Evolutionary conservation across 495 filamentous ascomycete species (phyloP).

Genomic region (Tuber melanosporum): DNA sequence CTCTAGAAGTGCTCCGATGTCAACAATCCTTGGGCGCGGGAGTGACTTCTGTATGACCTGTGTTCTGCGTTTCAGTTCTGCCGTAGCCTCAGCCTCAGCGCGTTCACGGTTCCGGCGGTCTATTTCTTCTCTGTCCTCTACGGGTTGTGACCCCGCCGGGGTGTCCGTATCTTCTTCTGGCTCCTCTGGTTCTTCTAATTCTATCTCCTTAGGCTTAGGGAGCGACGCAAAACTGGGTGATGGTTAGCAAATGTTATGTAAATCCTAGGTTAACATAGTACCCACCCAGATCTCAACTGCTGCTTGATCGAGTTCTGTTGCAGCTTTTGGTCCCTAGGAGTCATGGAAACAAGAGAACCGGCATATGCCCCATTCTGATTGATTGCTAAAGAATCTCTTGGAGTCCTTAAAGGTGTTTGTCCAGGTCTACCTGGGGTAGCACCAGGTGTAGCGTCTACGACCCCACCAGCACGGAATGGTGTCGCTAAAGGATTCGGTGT

Average conservation of each 20-base stretch:
- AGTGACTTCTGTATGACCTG: constrained; percentile 81
- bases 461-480: constrained; percentile 66
- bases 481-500: constrained; percentile 96
- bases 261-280: constrained; percentile 71
- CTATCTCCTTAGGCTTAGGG: constrained; percentile 83
- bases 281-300: constrained; percentile 56
- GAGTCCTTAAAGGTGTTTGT: constrained; percentile 84
- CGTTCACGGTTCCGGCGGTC: constrained; percentile 65
- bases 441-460: constrained; percentile 66
- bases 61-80: constrained; percentile 75
- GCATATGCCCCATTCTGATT: constrained; percentile 59
- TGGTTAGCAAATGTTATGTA: constrained; percentile 69
- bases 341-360: constrained; percentile 64
- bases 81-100: constrained; percentile 61
- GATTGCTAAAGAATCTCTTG: constrained; percentile 79
- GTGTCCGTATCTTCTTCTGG: constrained; percentile 50
- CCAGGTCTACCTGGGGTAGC: constrained; percentile 82
- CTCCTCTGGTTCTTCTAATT: constrained; percentile 86
- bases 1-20: constrained; percentile 59
- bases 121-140: constrained; percentile 78
- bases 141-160: constrained; percentile 47
- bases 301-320: constrained; percentile 65
- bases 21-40: constrained; percentile 68
- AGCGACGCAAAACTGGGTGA: constrained; percentile 65
- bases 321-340: constrained; percentile 69